Percentiles rank a stretch among this genome's conserved stretches.
Conservation (phyloP, 768 basidiomycete genomes). For the Peribolospora baueri region DNA sequence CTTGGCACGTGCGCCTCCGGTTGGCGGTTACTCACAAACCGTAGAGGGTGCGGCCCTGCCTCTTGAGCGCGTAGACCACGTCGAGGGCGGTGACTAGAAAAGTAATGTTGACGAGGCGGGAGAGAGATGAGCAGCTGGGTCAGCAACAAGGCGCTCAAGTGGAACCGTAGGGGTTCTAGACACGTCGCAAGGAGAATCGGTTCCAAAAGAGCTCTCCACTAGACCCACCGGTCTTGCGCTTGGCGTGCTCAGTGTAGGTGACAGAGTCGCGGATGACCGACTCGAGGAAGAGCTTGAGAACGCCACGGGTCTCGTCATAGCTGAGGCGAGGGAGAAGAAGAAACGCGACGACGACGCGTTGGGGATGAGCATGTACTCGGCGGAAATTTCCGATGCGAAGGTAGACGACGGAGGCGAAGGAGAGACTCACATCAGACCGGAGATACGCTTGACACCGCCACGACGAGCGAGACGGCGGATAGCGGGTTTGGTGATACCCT, state of each 20-base stretch:
- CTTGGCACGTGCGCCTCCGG: too few species aligned
- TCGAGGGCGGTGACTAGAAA: constrained; percentile 61
- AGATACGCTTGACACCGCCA: constrained; percentile 95
- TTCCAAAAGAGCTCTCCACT: constrained; percentile 7
- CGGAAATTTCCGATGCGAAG: too few species aligned
- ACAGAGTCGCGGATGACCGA: constrained; percentile 74
- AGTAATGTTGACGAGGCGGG: too few species aligned
- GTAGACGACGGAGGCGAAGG: too few species aligned
- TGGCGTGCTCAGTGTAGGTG: constrained; percentile 96
- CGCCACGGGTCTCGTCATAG: constrained; percentile 89
- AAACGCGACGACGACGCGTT: too few species aligned
- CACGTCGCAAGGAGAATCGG: neutral
- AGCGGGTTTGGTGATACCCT: constrained; percentile 73
- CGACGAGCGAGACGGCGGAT: constrained; percentile 83
- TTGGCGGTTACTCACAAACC: constrained; percentile 29
- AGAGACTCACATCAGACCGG: constrained; percentile 22
- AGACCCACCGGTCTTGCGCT: constrained; percentile 33
- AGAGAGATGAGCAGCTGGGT: too few species aligned
- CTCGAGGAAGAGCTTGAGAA: constrained; percentile 81
- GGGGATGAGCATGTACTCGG: too few species aligned
- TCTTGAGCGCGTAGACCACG: constrained; percentile 32
- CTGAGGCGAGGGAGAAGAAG: constrained; percentile 30
- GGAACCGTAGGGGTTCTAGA: too few species aligned
- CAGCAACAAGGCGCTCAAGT: too few species aligned
- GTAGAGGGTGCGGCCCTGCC: constrained; percentile 47